Evolutionary conservation across 139 green algal genomes (phyloP).

Genomic region (Cymbomonas tetramitiformis): DNA sequence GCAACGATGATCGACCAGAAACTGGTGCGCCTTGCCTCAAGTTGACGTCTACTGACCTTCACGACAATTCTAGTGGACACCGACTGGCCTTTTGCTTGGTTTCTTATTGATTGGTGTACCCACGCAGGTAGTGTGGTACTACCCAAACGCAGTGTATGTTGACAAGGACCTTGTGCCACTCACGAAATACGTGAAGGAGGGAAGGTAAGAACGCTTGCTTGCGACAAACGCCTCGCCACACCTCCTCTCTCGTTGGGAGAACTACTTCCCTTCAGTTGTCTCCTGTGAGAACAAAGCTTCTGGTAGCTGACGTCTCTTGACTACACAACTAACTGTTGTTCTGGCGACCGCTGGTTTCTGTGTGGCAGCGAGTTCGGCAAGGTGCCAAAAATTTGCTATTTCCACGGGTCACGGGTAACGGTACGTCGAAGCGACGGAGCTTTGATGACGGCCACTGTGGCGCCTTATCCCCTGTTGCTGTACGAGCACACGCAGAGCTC

Average conservation of each 20-base stretch:
- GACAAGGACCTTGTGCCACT: slow-evolving; percentile 46
- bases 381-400: slow-evolving; percentile 27
- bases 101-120: no score
- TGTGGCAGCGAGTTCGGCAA: slow-evolving; percentile 38
- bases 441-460: slow-evolving; percentile 25
- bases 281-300: no score
- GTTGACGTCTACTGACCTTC: no score
- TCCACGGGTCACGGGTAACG: slow-evolving; percentile 26
- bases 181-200: slow-evolving; percentile 33
- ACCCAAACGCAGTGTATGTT: slow-evolving; percentile 45
- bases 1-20: slow-evolving; percentile 43
- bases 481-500: slow-evolving; percentile 36
- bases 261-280: no score
- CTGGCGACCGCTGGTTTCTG: no score
- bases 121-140: slow-evolving; percentile 58
- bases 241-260: no score
- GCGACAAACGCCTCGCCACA: no score
- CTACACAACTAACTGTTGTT: no score
- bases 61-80: no score
- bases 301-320: no score
- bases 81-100: no score
- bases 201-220: slow-evolving; percentile 19
- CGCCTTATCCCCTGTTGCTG: slow-evolving; percentile 40
- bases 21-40: no score
- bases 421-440: slow-evolving; percentile 43